Evolutionary conservation across 106 monocot species (phyloP).

Genomic region (Apostasia shenzhenica): DNA sequence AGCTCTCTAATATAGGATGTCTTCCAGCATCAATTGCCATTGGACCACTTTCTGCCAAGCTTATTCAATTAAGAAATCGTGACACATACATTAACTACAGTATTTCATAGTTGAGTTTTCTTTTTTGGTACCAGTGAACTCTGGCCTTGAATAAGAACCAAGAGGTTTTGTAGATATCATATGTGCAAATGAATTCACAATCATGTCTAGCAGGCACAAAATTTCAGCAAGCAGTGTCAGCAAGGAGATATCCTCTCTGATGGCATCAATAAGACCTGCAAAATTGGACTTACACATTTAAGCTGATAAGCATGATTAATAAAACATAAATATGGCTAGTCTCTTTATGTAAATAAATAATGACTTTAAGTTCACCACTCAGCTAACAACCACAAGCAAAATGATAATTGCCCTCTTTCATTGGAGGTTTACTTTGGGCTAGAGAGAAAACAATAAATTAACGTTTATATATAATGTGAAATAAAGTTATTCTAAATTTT

Average conservation of each 20-base stretch:
- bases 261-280: conserved; percentile 73
- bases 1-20: conserved; percentile 84
- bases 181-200: conserved; percentile 98
- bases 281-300: neutral
- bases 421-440: too few relatives aligned
- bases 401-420: too few relatives aligned
- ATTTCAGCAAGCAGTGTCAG: conserved; percentile 89
- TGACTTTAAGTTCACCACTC: neutral
- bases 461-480: too few relatives aligned
- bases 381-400: too few relatives aligned
- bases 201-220: conserved; percentile 89
- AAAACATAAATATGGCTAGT: neutral
- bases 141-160: conserved; percentile 83
- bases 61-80: conserved; percentile 6
- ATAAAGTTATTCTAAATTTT: too few relatives aligned
- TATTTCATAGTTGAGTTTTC: neutral
- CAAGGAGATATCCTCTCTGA: conserved; percentile 73
- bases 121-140: conserved; percentile 65
- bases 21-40: conserved; percentile 96
- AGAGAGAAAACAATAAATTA: too few relatives aligned
- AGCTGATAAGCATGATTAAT: too few relatives aligned
- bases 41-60: conserved; percentile 67
- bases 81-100: neutral
- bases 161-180: conserved; percentile 85
- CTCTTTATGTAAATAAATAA: neutral